These are phyloP conservation scores for Clarireedia monteithiana DNA, from an alignment of 2,329 filamentous ascomycete species.

Conservation along the genomic window DNA sequence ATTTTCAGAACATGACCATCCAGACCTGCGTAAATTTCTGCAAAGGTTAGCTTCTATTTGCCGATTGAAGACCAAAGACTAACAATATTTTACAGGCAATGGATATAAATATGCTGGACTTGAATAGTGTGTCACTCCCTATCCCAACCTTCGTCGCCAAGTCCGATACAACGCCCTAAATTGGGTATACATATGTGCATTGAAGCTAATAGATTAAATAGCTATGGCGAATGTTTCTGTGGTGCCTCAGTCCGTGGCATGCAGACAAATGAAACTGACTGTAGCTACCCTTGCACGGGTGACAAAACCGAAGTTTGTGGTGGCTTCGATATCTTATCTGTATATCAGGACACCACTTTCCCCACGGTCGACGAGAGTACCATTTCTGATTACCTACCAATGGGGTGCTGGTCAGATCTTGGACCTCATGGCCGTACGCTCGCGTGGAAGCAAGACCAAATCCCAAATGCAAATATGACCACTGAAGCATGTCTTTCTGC, in stretches of 20 bases:
- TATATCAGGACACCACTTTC: slow-evolving; percentile 32
- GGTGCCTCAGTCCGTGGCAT: slow-evolving; percentile 29
- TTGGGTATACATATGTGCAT: not conserved
- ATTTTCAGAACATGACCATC: slow-evolving; percentile 29
- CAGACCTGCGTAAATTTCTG: slow-evolving; percentile 31
- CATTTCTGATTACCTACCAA: slow-evolving; percentile 25
- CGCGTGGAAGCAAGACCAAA: slow-evolving; percentile 27
- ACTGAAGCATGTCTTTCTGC: slow-evolving; percentile 30
- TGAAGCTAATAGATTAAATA: slow-evolving; percentile 11
- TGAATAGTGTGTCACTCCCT: slow-evolving; percentile 20
- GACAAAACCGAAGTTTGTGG: slow-evolving; percentile 23
- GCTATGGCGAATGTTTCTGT: slow-evolving; percentile 26
- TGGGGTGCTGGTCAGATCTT: slow-evolving; percentile 36
- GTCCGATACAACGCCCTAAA: too few relatives aligned
- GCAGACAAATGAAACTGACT: slow-evolving; percentile 20
- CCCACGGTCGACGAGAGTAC: slow-evolving; percentile 21
- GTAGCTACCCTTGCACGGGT: slow-evolving; percentile 22
- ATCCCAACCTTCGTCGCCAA: slow-evolving; percentile 12
- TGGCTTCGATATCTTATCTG: slow-evolving; percentile 21
- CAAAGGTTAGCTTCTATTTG: slow-evolving; percentile 23
- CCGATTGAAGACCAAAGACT: not conserved
- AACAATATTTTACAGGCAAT: slow-evolving; percentile 21
- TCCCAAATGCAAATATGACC: slow-evolving; percentile 28
- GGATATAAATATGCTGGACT: slow-evolving; percentile 30
- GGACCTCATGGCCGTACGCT: slow-evolving; percentile 23